phyloP scores from a whole-genome alignment of 2,329 filamentous ascomycete genomes.

The Arthrobotrys musiformis region DNA sequence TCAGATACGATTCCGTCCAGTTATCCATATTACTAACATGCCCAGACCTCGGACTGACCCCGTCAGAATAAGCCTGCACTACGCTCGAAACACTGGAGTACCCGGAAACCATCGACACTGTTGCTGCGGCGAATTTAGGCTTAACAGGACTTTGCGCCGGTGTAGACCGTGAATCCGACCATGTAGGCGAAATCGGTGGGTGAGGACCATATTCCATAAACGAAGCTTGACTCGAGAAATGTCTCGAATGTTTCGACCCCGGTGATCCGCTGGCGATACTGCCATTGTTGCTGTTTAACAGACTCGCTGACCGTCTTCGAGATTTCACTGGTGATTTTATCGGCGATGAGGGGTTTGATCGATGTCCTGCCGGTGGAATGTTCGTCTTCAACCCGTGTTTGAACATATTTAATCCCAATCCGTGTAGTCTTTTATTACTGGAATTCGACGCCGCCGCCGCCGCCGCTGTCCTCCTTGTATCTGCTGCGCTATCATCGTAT shows the following conservation, averaged over 20 bases:
- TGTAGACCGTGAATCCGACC: slow-evolving; percentile 33
- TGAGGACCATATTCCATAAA: slow-evolving; percentile 45
- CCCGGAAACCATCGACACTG: slow-evolving; percentile 23
- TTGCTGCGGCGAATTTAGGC: slow-evolving; percentile 10
- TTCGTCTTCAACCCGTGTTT: slow-evolving; percentile 43
- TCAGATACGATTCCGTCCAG: slow-evolving; percentile 52
- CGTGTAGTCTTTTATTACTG: slow-evolving; percentile 45
- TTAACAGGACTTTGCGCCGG: slow-evolving; percentile 37
- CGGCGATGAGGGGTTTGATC: slow-evolving; percentile 43
- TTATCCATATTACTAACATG: slow-evolving; percentile 46
- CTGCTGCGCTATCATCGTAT: slow-evolving; percentile 23
- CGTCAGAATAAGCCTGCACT: slow-evolving; percentile 26
- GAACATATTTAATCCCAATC: slow-evolving; percentile 51
- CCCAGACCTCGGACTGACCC: slow-evolving; percentile 33
- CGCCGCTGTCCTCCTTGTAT: neutral
- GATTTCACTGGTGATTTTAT: slow-evolving; percentile 36
- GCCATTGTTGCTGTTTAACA: slow-evolving; percentile 3
- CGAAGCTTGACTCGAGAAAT: slow-evolving; percentile 34
- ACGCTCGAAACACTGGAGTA: slow-evolving; percentile 23
- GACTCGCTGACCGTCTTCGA: slow-evolving; percentile 38
- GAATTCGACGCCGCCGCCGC: slow-evolving; percentile 6
- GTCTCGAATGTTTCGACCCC: slow-evolving; percentile 43
- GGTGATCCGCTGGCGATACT: slow-evolving; percentile 25
- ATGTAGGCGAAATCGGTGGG: slow-evolving; percentile 45
- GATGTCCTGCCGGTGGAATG: slow-evolving; percentile 1